Evolutionary conservation across 495 filamentous ascomycete genomes (phyloP).

Genomic region (Penicillium arizonense): DNA sequence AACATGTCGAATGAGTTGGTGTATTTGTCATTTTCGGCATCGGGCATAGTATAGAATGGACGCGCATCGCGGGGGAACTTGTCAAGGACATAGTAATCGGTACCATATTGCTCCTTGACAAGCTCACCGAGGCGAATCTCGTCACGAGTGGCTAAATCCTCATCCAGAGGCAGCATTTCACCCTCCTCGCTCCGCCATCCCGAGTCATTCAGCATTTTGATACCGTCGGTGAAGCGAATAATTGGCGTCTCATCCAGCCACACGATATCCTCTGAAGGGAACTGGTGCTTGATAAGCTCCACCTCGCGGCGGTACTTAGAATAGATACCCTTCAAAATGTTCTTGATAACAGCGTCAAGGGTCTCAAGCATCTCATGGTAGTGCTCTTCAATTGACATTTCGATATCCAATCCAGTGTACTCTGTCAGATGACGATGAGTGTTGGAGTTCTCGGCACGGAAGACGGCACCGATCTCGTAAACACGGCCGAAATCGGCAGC

Average conservation of each 20-base stretch:
- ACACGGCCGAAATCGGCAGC: conserved; percentile 85
- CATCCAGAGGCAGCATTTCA: conserved; percentile 60
- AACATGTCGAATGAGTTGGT: conserved; percentile 98
- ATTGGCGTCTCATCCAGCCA: conserved; percentile 82
- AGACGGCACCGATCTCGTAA: conserved; percentile 85
- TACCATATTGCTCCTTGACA: conserved; percentile 80
- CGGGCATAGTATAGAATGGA: conserved; percentile 94
- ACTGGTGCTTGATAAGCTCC: conserved; percentile 61
- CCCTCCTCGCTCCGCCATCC: conserved; percentile 78
- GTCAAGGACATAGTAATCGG: conserved; percentile 94
- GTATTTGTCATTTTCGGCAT: conserved; percentile 64
- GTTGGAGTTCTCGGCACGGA: conserved; percentile 92
- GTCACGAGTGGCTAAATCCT: conserved; percentile 80
- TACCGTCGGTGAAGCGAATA: conserved; percentile 76
- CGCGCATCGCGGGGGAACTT: conserved; percentile 83
- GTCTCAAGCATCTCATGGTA: conserved; percentile 80
- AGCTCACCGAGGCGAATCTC: conserved; percentile 84
- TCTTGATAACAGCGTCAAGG: conserved; percentile 75
- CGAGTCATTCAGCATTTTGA: conserved; percentile 76
- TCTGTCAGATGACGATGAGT: conserved; percentile 94
- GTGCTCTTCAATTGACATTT: conserved; percentile 91
- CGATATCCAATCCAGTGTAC: conserved; percentile 91
- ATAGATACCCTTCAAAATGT: conserved; percentile 75
- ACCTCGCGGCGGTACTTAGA: conserved; percentile 66
- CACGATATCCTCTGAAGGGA: conserved; percentile 65